Base-by-base conservation (phyloP, 2,329 filamentous ascomycete species). In the Mycosphaerella sp. region DNA sequence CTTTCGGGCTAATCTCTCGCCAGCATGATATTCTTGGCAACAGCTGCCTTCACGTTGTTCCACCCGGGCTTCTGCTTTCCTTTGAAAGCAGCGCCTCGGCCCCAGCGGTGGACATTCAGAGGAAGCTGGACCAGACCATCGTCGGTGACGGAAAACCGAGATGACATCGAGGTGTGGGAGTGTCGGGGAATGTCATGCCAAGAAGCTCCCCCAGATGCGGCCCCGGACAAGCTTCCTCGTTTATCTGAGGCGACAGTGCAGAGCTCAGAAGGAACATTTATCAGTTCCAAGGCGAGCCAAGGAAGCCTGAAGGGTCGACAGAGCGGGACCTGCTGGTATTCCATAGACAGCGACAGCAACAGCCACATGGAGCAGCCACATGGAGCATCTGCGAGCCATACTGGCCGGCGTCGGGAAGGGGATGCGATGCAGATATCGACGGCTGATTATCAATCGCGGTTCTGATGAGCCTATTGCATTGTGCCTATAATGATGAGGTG, bases 61-160 rank as follows among this genome's bases (percentile, higher is more conserved):
- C 50, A 53, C 32, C 50, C 50, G 4, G 50, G 39, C 11, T 53
- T 47, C 45, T 53, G 50, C 38, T 53, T 53, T 26, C n/a, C 44
- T 5, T 14, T 53, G 14, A 6, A 34, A 10, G 41, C 36, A 10
- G 17, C 31, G 4, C 10, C 50, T 29, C 44, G 36, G 10, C 38
- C n/a, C 4, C 21, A 23, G n/a, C 44, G 32, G 12, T 38, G 44
- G 12, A 40, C 29, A 29, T 42, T 34, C 36, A 40, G 43, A 38
- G 31, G 40, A 9, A 53, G 17, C 6, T 45, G 21, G 23, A 26
- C 34, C n/a, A 40, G 17, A 8, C 14, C 36, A 21, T 21, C n/a
- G 26, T 41, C 12, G 36, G 41, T 26, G 26, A 26, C 6, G 21
- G 44, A 47, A 21, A 36, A 32, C 23, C 44, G 44, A 29, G 43